A percentile compares a stretch with the other conserved stretches of the same genome.
phyloP scores from a whole-genome alignment of 2,329 filamentous ascomycete genomes.

The Chalaropsis thielavioides region DNA sequence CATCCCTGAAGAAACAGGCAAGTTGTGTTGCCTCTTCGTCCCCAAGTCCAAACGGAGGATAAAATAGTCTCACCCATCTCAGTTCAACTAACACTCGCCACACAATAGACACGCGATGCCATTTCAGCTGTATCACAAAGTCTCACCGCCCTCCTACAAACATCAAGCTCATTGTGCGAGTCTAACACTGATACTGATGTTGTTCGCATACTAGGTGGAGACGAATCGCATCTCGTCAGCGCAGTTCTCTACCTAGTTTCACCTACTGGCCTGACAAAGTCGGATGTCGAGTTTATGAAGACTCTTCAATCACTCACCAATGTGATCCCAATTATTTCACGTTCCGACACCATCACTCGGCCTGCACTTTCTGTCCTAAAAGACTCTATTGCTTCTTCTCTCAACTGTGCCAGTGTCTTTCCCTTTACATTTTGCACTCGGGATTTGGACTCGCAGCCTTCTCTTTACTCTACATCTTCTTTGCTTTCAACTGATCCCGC shows the following conservation, averaged over 20 bases:
- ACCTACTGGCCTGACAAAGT: conserved; percentile 43
- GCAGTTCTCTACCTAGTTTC: conserved; percentile 69
- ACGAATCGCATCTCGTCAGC: conserved; percentile 73
- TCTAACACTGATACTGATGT: conserved; percentile 40
- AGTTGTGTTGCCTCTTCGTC: conserved; percentile 27
- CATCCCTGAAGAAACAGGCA: conserved; percentile 27
- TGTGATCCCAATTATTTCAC: conserved; percentile 68
- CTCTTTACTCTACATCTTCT: conserved; percentile 57
- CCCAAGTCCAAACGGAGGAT: neutral
- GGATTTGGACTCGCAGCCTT: neutral
- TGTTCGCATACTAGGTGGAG: conserved; percentile 61
- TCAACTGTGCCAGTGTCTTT: conserved; percentile 43
- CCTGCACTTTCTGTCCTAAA: conserved; percentile 47
- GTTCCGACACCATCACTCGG: conserved; percentile 52
- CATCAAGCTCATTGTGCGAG: neutral
- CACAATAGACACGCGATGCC: neutral
- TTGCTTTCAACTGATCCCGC: conserved; percentile 34
- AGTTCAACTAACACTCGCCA: neutral
- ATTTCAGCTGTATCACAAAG: neutral
- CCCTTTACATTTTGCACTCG: conserved; percentile 47
- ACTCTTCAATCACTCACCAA: conserved; percentile 62
- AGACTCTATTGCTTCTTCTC: conserved; percentile 39
- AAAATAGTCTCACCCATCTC: neutral
- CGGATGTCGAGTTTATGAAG: conserved; percentile 57
- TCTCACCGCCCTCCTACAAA: neutral